Evolutionary conservation across 495 filamentous ascomycete species (phyloP), one percentile per base, ranked within the genome.

Genomic region (Tuber brumale): DNA sequence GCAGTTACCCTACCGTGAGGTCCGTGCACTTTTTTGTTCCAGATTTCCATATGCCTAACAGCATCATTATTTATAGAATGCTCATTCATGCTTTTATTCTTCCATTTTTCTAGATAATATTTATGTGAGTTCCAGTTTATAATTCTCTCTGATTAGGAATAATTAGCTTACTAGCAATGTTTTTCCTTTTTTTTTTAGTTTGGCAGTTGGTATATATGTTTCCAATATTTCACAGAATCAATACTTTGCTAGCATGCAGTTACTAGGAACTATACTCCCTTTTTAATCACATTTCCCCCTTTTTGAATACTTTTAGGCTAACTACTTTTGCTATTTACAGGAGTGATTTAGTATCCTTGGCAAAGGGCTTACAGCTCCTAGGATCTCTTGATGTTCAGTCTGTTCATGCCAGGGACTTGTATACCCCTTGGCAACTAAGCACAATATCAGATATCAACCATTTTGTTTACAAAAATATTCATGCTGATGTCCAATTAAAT

Each of bases 31-130:
- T n/a, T n/a, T n/a, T n/a, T n/a, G n/a, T n/a, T n/a, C n/a, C n/a
- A n/a, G n/a, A n/a, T n/a, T n/a, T n/a, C n/a, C n/a, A n/a, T n/a
- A n/a, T n/a, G n/a, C n/a, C n/a, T n/a, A n/a, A n/a, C n/a, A n/a
- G n/a, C n/a, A n/a, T n/a, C n/a, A 21, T 7, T 72, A 48, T 23
- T 72, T 76, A 23, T 76, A 72, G 19, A 70, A 72, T 48, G 45
- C 19, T 5, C 16, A 48, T 48, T 48, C 45, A 48, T 16, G 45
- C 19, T 21, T 48, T 21, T 1, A 0, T 0, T 0, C 45, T 48
- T 48, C 19, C 19, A 48, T 48, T 48, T 6, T 48, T 48, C 45
- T 48, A 12, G 12, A 43, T 19, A 7, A 3, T 48, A 48, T 21
- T 21, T 48, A 5, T 48, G 19, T 21, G 6, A 48, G 45, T 48